Evolutionary conservation across 106 monocot species (phyloP), one percentile per base, ranked within the genome.

Genomic region (Apostasia ramifera): DNA sequence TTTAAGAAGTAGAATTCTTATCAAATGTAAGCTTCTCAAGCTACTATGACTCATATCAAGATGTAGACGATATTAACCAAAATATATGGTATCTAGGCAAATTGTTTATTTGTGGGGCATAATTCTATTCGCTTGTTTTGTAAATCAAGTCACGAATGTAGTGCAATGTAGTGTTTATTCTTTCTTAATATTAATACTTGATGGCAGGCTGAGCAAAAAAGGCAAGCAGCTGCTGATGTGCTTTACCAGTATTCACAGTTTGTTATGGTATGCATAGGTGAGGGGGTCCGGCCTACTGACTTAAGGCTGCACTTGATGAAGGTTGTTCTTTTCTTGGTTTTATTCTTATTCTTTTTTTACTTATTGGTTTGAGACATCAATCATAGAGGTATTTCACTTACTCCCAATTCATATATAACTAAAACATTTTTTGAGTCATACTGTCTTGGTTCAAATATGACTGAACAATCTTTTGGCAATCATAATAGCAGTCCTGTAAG

Each of bases 221-320:
- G 85, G 69, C 85, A 98, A 83, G 92, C 90, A 69, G 97, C 92
- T 58, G 92, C 85, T 54, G 90, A 98, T 85, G 97, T 92, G 50
- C 76, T 98, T 4, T 87, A 72, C 47, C 84, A 90, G 44, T 98
- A 98, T 60, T 92, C 97, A n/a, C 84, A 79, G 67, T 98, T 98
- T 81, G 87, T 72, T 37, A 92, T 90, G 97, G 97, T 85, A 4
- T 98, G 97, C 71, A 83, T 98, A 15, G 97, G 97, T 6, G 83
- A 92, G 79, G 87, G 81, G 40, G 92, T 93, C 47, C 86, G 87
- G 5, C 97, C 97, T 8, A 83, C 71, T 66, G 97, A 98, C 71
- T 79, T 98, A 59, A 87, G 92, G 79, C 64, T 98, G 69, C 92
- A 90, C 72, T 80, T 93, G 62, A 98, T 98, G 92, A 92, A 98